Evolutionary conservation across 805 yeast genomes (phyloP).

Genomic region (Debaryomyces tyrocola): DNA sequence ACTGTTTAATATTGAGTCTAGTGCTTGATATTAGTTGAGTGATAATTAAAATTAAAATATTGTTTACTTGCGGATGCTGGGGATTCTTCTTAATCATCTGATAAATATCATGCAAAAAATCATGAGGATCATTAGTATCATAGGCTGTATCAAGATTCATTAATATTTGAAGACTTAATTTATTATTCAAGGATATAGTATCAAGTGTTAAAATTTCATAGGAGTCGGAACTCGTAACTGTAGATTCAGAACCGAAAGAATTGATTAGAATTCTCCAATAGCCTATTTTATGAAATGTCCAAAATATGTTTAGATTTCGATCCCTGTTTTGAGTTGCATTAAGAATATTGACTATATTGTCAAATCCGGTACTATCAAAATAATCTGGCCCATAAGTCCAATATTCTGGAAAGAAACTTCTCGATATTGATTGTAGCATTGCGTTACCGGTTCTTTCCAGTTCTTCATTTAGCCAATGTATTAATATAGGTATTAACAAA

Average conservation of each 20-base stretch:
- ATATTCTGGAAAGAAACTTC: conserved; percentile 20
- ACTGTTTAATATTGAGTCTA: conserved; percentile 1
- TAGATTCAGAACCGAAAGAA: conserved; percentile 9
- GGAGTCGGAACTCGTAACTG: conserved; percentile 1
- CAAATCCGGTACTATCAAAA: conserved; percentile 4
- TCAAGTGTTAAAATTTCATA: conserved; percentile 26
- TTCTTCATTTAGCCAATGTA: conserved; percentile 39
- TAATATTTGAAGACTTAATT: conserved; percentile 8
- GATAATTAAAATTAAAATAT: conserved; percentile 16
- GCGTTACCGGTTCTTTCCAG: conserved; percentile 3
- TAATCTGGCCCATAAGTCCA: conserved; percentile 19
- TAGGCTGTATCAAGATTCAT: background rate
- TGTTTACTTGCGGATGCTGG: conserved; percentile 20
- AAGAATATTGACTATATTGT: conserved; percentile 9
- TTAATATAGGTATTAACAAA: conserved; percentile 31
- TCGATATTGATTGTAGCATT: conserved; percentile 9
- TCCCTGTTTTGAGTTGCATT: conserved; percentile 10
- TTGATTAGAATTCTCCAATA: conserved; percentile 29
- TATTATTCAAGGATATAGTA: conserved; percentile 16
- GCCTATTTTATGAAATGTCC: conserved; percentile 25
- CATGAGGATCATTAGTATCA: background rate
- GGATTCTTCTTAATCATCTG: conserved; percentile 10
- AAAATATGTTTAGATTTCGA: conserved; percentile 17
- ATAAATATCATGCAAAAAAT: conserved; percentile 7
- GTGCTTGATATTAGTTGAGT: conserved; percentile 12